These are phyloP conservation scores for Rhododendron henanense DNA, from an alignment of 148 eudicot species.

Conservation along the genomic window DNA sequence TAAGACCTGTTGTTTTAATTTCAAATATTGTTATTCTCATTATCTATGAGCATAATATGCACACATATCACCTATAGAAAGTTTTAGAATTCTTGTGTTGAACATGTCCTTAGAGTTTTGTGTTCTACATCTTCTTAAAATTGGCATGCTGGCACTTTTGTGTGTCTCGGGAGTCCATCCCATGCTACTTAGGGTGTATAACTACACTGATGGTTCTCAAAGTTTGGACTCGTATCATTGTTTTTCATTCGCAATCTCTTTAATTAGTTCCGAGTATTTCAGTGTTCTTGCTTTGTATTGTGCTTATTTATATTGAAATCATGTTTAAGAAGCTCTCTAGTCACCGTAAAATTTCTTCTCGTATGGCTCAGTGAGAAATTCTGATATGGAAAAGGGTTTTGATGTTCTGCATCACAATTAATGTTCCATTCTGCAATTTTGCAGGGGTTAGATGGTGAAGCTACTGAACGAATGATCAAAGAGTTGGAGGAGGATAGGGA, in stretches of 20 bases:
- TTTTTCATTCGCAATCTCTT: not conserved
- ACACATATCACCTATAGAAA: not conserved
- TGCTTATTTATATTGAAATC: not conserved
- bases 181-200: not conserved
- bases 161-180: not conserved
- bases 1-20: not conserved
- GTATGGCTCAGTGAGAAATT: not conserved
- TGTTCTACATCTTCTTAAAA: not conserved
- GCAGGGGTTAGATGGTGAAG: conserved; percentile 99
- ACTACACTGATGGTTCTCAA: not conserved
- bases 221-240: not conserved
- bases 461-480: conserved; percentile 99
- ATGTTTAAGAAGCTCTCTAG: not conserved
- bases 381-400: not conserved
- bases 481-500: conserved; percentile 98
- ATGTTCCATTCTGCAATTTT: conserved; percentile 7
- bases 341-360: not conserved
- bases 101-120: not conserved
- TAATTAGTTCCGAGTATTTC: not conserved
- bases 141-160: not conserved
- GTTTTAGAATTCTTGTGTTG: not conserved
- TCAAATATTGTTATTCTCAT: not conserved
- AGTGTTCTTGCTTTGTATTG: conserved; percentile 5
- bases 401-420: conserved; percentile 8
- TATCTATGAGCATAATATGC: not conserved